A percentile compares a stretch with the other conserved stretches of the same genome.
Evolutionary conservation across 2,329 filamentous ascomycete genomes (phyloP).

Genomic region (Penicillium verrucosum): DNA sequence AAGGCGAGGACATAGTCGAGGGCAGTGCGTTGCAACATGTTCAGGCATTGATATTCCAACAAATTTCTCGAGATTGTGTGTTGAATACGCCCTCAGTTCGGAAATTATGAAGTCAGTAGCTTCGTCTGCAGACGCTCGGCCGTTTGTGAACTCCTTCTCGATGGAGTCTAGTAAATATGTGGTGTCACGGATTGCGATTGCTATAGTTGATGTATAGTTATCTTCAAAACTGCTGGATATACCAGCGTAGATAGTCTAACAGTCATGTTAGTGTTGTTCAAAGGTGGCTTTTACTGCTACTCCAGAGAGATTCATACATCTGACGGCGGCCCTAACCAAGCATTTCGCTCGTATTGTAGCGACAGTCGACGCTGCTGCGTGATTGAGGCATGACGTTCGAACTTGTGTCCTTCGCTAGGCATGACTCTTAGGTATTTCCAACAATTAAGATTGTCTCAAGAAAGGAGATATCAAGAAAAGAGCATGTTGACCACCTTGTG

Average conservation of each 20-base stretch:
- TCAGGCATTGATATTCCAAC: slow-evolving; percentile 68
- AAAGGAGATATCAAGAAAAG: background rate
- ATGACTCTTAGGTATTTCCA: background rate
- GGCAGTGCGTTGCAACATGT: slow-evolving; percentile 58
- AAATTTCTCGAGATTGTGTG: slow-evolving; percentile 68
- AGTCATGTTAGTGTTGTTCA: background rate
- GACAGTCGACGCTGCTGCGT: slow-evolving; percentile 35
- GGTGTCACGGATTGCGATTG: slow-evolving; percentile 69
- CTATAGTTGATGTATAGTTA: slow-evolving; percentile 54
- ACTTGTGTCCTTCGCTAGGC: slow-evolving; percentile 3
- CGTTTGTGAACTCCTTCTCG: slow-evolving; percentile 55
- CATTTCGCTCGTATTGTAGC: slow-evolving; percentile 29
- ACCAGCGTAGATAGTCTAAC: slow-evolving; percentile 43
- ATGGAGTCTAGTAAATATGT: slow-evolving; percentile 73
- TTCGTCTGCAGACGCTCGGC: slow-evolving; percentile 42
- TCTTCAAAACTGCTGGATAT: slow-evolving; percentile 36
- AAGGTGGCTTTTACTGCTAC: background rate
- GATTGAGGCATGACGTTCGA: slow-evolving; percentile 29
- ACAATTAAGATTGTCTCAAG: background rate
- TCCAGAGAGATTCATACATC: slow-evolving; percentile 28
- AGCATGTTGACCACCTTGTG: background rate
- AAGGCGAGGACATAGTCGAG: slow-evolving; percentile 64
- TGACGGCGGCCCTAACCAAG: slow-evolving; percentile 39
- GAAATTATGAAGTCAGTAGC: slow-evolving; percentile 60
- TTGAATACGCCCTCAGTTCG: slow-evolving; percentile 58